Conservation (phyloP, 2,329 filamentous ascomycete genomes). For the Shiraia sp. region DNA sequence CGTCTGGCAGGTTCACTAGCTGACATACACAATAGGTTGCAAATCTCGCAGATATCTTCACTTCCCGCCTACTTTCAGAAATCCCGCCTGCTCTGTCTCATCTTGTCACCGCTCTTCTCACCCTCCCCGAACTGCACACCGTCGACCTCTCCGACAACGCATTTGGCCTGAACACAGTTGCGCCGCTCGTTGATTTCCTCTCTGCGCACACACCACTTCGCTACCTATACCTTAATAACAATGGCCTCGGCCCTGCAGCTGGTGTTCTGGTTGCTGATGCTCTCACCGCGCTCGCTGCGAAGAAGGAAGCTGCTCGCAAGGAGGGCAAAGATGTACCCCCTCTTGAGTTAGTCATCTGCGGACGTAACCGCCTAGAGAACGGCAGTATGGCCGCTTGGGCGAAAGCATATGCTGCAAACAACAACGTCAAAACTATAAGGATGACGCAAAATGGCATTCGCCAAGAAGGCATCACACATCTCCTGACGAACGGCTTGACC, state of each 20-base stretch:
- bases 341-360: conserved; percentile 96
- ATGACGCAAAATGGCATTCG: conserved; percentile 99
- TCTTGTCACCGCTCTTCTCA: conserved; percentile 83
- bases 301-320: conserved; percentile 78
- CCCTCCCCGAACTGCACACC: conserved; percentile 83
- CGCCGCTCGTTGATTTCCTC: conserved; percentile 89
- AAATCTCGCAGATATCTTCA: conserved; percentile 98
- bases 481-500: conserved; percentile 78
- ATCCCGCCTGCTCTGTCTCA: conserved; percentile 87
- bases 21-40: conserved; percentile 59
- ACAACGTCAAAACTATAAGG: conserved; percentile 80
- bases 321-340: conserved; percentile 73
- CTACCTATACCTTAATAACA: conserved; percentile 97
- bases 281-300: conserved; percentile 77
- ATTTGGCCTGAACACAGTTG: conserved; percentile 93
- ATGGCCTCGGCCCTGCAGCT: conserved; percentile 89
- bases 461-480: conserved; percentile 83
- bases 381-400: conserved; percentile 97
- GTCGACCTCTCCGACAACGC: conserved; percentile 98
- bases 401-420: conserved; percentile 79
- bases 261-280: conserved; percentile 89
- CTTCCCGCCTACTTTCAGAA: conserved; percentile 86
- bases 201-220: conserved; percentile 85
- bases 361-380: conserved; percentile 92
- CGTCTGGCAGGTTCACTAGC: conserved; percentile 1